Evolutionary conservation across 495 filamentous ascomycete species (phyloP), one percentile per base, ranked within the genome.

Genomic region (Penicillium cosmopolitanum): DNA sequence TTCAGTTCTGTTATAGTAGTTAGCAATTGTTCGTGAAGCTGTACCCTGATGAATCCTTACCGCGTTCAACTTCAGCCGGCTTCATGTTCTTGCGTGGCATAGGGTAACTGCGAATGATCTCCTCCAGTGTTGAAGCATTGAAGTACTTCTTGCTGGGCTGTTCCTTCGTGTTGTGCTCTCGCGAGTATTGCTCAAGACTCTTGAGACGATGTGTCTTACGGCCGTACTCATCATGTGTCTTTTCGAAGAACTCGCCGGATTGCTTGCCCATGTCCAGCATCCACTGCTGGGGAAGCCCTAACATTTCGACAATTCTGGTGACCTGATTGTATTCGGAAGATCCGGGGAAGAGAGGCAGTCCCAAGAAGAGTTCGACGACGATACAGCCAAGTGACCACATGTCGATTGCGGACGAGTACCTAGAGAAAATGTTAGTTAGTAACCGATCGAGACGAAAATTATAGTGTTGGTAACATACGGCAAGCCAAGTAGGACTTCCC

Each of bases 81-180:
- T 99, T 99, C 96, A 99, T 99, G 62, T 97, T 96, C 77, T 99
- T 99, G 69, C 96, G 80, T 31, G 96, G 96, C 93, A 99, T 96
- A 36, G 95, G 87, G 71, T 99, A 99, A 61, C 89, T 90, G 67
- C 95, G 88, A 73, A 99, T 97, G 62, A 99, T 98, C 57, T 98
- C 96, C 15, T 96, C 93, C 51, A 99, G 73, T 3, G 93, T 96
- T 33, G 85, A 97, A 3, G 93, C 92, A 64, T 89, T 87, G 78
- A 99, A 99, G 73, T 99, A 99, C 75, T 97, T 98, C 83, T 99
- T 99, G 83, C 96, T 98, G 43, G 96, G 96, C 73, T 97, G 95
- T 72, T 99, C 96, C 72, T 99, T 98, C 12, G 92, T 93, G 57
- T 88, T 87, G 65, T 96, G 94, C 71, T 99, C 96, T 46, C 93